phyloP scores from a whole-genome alignment of 148 eudicot species.

The Rhododendron kiyosumense region DNA sequence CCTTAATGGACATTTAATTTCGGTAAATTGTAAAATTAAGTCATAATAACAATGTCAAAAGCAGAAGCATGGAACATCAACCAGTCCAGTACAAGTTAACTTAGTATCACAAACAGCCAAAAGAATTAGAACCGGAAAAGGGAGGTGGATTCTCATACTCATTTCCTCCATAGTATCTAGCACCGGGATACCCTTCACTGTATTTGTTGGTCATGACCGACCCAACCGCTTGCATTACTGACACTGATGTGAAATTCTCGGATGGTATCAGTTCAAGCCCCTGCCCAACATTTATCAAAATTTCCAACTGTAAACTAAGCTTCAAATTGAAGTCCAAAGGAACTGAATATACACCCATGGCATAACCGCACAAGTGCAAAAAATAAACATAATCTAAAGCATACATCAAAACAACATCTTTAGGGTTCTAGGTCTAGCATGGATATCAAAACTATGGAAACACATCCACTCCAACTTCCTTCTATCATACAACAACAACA shows the following conservation, averaged over 20 bases:
- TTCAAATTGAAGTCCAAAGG: neutral
- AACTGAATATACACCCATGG: neutral
- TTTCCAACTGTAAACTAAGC: neutral
- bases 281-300: conserved; percentile 22
- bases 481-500: no score
- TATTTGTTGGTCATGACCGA: conserved; percentile 99
- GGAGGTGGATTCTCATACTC: conserved; percentile 51
- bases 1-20: conserved; percentile 25
- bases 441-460: neutral
- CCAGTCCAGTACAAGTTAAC: neutral
- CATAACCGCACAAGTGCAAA: neutral
- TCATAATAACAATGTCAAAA: neutral
- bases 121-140: neutral
- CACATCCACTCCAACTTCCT: neutral
- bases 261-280: conserved; percentile 97
- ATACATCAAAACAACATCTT: neutral
- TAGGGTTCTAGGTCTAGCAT: neutral
- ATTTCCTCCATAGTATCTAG: conserved; percentile 99
- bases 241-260: conserved; percentile 90
- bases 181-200: conserved; percentile 99
- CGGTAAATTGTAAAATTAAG: neutral
- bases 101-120: neutral
- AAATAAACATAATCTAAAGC: neutral
- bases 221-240: conserved; percentile 99
- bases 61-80: neutral